Evolutionary conservation across 1,139 yeast genomes (phyloP).

Genomic region (Kodamaea anthophila): DNA sequence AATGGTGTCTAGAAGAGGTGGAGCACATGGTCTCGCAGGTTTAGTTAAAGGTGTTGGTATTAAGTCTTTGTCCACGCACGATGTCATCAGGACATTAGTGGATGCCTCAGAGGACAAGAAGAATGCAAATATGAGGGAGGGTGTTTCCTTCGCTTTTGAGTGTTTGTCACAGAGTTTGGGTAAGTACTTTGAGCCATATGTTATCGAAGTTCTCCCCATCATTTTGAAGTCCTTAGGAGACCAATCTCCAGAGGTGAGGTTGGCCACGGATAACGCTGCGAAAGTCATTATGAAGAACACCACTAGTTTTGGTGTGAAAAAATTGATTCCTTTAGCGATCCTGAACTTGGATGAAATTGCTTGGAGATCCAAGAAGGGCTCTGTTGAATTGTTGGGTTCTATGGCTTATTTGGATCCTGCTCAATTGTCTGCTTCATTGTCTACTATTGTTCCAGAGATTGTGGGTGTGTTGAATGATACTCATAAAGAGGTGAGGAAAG

Average conservation of each 20-base stretch:
- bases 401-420: conserved; percentile 98
- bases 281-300: conserved; percentile 85
- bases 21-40: conserved; percentile 95
- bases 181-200: conserved; percentile 85
- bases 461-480: conserved; percentile 93
- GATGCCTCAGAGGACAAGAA: conserved; percentile 88
- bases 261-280: conserved; percentile 84
- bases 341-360: conserved; percentile 81
- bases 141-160: conserved; percentile 83
- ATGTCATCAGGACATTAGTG: conserved; percentile 67
- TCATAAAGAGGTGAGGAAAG: conserved; percentile 92
- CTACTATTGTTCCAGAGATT: conserved; percentile 90
- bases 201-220: conserved; percentile 78
- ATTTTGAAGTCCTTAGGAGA: conserved; percentile 83
- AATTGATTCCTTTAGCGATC: conserved; percentile 85
- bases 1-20: conserved; percentile 71
- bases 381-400: conserved; percentile 91
- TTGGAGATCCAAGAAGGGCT: conserved; percentile 96
- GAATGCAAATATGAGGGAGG: conserved; percentile 70
- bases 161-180: conserved; percentile 75
- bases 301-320: conserved; percentile 87
- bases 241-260: conserved; percentile 74
- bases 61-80: conserved; percentile 65
- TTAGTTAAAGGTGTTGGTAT: conserved; percentile 87
- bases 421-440: conserved; percentile 82